Evolutionary conservation across 805 yeast species (phyloP).

Genomic region (Sugiyamaella mastotermitis): DNA sequence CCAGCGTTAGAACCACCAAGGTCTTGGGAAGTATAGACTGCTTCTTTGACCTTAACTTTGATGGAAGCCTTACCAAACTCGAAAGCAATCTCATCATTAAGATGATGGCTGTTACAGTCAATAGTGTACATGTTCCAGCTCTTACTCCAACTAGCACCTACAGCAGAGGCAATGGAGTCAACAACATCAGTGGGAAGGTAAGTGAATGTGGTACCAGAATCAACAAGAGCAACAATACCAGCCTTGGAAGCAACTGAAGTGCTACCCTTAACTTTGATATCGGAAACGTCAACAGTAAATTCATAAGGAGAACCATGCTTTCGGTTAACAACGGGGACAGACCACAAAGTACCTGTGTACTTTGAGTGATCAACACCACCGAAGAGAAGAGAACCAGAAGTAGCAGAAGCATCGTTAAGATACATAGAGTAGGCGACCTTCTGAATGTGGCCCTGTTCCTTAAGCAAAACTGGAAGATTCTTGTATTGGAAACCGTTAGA

Average conservation of each 20-base stretch:
- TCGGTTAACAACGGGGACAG: slow-evolving; percentile 16
- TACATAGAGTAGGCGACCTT: slow-evolving; percentile 42
- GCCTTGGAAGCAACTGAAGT: slow-evolving; percentile 1
- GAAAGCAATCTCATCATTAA: slow-evolving; percentile 10
- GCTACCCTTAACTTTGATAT: slow-evolving; percentile 9
- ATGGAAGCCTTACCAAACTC: slow-evolving; percentile 21
- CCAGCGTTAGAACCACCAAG: slow-evolving; percentile 1
- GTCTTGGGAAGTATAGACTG: slow-evolving; percentile 13
- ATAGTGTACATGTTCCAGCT: slow-evolving; percentile 2
- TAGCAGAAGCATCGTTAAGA: slow-evolving; percentile 35
- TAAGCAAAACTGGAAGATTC: slow-evolving; percentile 32
- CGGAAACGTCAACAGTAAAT: slow-evolving; percentile 2
- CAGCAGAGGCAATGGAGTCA: slow-evolving; percentile 6
- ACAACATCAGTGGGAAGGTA: slow-evolving; percentile 39
- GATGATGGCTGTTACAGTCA: slow-evolving; percentile 5
- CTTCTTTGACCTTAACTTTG: slow-evolving; percentile 21
- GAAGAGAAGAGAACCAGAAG: slow-evolving; percentile 49
- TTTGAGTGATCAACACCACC: slow-evolving; percentile 67
- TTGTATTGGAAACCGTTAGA: slow-evolving; percentile 5
- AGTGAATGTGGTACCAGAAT: slow-evolving; percentile 50
- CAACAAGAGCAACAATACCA: slow-evolving; percentile 40
- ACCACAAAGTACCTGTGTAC: slow-evolving; percentile 40
- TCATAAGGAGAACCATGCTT: slow-evolving; percentile 9
- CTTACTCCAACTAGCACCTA: slow-evolving; percentile 9
- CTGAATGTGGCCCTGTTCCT: slow-evolving; percentile 37